phyloP scores from a whole-genome alignment of 2,329 filamentous ascomycete genomes.

The Alternaria postmessia region DNA sequence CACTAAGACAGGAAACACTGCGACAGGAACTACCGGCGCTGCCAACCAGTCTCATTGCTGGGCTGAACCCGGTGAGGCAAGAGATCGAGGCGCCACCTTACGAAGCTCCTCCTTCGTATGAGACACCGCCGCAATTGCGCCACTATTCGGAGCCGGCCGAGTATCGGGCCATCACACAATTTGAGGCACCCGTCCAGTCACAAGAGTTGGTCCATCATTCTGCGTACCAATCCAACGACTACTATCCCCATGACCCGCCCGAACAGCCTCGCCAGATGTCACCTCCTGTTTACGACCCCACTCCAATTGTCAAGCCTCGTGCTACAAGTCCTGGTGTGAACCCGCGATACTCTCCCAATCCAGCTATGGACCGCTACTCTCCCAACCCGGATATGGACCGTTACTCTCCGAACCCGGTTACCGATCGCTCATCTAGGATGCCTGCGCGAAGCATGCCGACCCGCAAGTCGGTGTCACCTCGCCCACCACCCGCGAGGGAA shows the following conservation, averaged over 20 bases:
- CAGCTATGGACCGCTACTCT: constrained; percentile 40
- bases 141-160: constrained; percentile 48
- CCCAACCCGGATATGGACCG: constrained; percentile 18
- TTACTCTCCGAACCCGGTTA: constrained; percentile 35
- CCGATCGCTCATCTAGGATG: constrained; percentile 50
- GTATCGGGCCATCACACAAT: constrained; percentile 44
- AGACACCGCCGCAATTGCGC: constrained; percentile 35
- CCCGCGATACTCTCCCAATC: constrained; percentile 27
- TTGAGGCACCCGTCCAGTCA: constrained; percentile 39
- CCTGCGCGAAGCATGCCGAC: constrained; percentile 59
- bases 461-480: constrained; percentile 79
- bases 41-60: constrained; percentile 42
- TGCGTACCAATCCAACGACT: constrained; percentile 37
- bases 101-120: constrained; percentile 31
- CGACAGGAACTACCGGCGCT: constrained; percentile 40
- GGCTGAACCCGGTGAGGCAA: constrained; percentile 37
- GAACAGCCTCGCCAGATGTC: constrained; percentile 47
- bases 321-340: constrained; percentile 54
- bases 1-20: constrained; percentile 19
- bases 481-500: constrained; percentile 61
- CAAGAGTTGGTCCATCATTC: constrained; percentile 42
- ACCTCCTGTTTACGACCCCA: constrained; percentile 50
- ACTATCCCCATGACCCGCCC: constrained; percentile 55
- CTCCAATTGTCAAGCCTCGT: constrained; percentile 54
- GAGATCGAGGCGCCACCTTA: constrained; percentile 33